phyloP scores from a whole-genome alignment of 306 rosid species.

The Trifolium repens region DNA sequence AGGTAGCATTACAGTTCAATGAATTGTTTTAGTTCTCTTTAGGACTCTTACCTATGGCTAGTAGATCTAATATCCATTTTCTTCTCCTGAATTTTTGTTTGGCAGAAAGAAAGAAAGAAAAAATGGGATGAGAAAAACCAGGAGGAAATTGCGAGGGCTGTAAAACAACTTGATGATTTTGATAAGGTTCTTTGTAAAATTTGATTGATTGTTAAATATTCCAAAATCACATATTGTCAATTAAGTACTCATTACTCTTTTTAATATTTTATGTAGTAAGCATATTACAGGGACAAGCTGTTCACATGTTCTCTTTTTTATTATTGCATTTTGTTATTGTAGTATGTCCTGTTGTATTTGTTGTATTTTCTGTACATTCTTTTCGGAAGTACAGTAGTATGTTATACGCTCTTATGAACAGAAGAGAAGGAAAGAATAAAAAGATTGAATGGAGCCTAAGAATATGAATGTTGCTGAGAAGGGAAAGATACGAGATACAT shows the following conservation, averaged over 20 bases:
- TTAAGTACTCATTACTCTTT: slow-evolving; percentile 17
- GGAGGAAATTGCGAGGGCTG: slow-evolving; percentile 84
- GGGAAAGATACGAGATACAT: slow-evolving; percentile 2
- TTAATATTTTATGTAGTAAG: not conserved
- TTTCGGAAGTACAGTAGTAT: slow-evolving; percentile 15
- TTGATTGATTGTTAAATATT: slow-evolving; percentile 29
- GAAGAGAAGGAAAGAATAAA: slow-evolving; percentile 1
- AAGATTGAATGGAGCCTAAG: slow-evolving; percentile 26
- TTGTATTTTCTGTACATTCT: not conserved
- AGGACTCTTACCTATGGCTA: slow-evolving; percentile 28
- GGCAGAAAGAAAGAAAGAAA: slow-evolving; percentile 86
- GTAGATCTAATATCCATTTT: slow-evolving; percentile 29
- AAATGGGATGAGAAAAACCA: slow-evolving; percentile 91
- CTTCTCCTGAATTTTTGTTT: slow-evolving; percentile 27
- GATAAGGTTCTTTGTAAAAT: slow-evolving; percentile 71
- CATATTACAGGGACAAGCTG: slow-evolving; percentile 26
- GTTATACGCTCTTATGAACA: not conserved
- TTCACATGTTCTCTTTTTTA: slow-evolving; percentile 27
- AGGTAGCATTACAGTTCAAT: slow-evolving; percentile 56
- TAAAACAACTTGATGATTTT: slow-evolving; percentile 81
- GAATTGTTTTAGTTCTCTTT: slow-evolving; percentile 38
- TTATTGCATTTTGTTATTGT: slow-evolving; percentile 21
- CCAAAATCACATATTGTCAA: slow-evolving; percentile 9
- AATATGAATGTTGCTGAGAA: slow-evolving; percentile 11
- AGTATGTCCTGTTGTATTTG: not conserved